Percentiles rank a stretch among this genome's conserved stretches.
Conservation (phyloP, 1,284 basidiomycete species). For the Ustilago nuda region DNA sequence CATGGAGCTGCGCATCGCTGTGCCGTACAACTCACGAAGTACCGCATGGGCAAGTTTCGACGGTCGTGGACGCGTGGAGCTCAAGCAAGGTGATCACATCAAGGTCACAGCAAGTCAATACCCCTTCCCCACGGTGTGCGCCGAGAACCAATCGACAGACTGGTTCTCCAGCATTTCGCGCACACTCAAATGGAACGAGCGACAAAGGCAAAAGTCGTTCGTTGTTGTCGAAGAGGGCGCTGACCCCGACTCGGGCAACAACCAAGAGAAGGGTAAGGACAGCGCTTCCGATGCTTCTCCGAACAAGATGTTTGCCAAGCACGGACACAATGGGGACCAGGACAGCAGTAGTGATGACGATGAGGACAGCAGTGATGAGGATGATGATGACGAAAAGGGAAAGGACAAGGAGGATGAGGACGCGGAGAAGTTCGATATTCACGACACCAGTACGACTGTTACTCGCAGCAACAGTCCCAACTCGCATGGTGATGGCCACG, state of each 20-base stretch:
- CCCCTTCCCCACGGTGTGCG: slow-evolving; percentile 98
- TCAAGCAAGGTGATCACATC: slow-evolving; percentile 91
- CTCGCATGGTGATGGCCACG: slow-evolving; percentile 32
- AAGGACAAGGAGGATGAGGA: slow-evolving; percentile 51
- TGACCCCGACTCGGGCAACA: slow-evolving; percentile 32
- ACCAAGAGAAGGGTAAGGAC: slow-evolving; percentile 29
- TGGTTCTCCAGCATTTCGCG: slow-evolving; percentile 98
- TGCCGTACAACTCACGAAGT: slow-evolving; percentile 96
- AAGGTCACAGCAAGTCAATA: slow-evolving; percentile 97
- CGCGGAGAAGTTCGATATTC: slow-evolving; percentile 65
- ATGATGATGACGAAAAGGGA: slow-evolving; percentile 35
- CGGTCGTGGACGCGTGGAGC: slow-evolving; percentile 92
- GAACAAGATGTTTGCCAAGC: slow-evolving; percentile 42
- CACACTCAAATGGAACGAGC: slow-evolving; percentile 83
- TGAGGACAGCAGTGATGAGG: slow-evolving; percentile 39
- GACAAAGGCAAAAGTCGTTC: slow-evolving; percentile 67
- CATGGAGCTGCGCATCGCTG: slow-evolving; percentile 97
- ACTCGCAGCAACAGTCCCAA: slow-evolving; percentile 52
- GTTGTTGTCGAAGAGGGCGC: slow-evolving; percentile 81
- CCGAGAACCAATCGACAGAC: slow-evolving; percentile 94
- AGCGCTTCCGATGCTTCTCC: slow-evolving; percentile 20
- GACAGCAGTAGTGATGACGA: slow-evolving; percentile 36
- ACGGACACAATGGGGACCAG: slow-evolving; percentile 23
- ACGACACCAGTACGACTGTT: slow-evolving; percentile 59
- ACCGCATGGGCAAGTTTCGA: slow-evolving; percentile 99